phyloP scores from a whole-genome alignment of 306 rosid species.

The Rosa multiflora region DNA sequence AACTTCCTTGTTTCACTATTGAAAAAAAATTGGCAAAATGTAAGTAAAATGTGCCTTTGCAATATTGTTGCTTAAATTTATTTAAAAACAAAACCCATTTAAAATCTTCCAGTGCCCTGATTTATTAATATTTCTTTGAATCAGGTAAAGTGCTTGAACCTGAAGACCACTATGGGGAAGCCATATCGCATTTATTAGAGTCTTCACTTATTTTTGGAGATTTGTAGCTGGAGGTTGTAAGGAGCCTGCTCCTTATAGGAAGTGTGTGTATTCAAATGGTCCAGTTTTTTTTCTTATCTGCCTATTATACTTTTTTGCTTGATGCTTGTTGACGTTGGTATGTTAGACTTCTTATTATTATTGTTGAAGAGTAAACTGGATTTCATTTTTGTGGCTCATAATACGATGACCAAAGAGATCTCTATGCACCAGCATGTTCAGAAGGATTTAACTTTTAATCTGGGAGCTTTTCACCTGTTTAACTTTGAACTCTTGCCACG shows the following conservation, averaged over 20 bases:
- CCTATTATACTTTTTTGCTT: background rate
- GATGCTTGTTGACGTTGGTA: background rate
- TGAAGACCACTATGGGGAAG: conserved; percentile 48
- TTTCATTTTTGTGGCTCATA: background rate
- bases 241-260: background rate
- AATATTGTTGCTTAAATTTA: background rate
- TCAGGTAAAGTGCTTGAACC: conserved; percentile 40
- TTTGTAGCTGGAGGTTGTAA: background rate
- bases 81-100: background rate
- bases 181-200: conserved; percentile 28
- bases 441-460: background rate
- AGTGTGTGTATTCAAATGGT: background rate
- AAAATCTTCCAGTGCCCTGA: background rate
- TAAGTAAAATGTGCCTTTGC: conserved; percentile 26
- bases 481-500: no score
- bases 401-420: background rate
- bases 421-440: background rate
- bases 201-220: background rate
- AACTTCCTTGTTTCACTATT: conserved; percentile 79
- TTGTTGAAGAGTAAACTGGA: background rate
- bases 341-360: background rate
- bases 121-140: background rate
- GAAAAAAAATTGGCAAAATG: conserved; percentile 93
- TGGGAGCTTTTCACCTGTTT: no score
- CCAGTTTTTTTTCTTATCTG: background rate